These are phyloP conservation scores for Perkinsus chesapeaki DNA, from an alignment of 169 alveolate species.

Conservation along the genomic window DNA sequence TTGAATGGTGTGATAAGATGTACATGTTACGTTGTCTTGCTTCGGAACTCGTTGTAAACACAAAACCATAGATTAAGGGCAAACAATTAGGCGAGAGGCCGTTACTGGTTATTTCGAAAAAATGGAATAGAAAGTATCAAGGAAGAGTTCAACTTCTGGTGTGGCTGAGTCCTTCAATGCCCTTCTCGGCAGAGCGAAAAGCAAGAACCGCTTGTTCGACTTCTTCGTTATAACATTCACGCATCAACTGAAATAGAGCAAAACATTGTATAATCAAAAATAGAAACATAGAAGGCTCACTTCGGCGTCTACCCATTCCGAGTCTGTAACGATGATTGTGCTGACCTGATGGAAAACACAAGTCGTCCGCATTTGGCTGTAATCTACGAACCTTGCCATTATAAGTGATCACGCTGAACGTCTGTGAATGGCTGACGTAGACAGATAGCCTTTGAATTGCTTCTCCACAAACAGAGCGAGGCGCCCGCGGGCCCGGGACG, in stretches of 20 bases:
- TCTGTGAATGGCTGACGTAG: background rate
- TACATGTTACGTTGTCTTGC: too few relatives aligned
- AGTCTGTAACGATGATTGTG: background rate
- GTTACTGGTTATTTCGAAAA: too few relatives aligned
- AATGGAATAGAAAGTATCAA: too few relatives aligned
- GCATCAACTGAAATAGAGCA: background rate
- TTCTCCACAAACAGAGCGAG: background rate
- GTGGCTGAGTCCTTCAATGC: too few relatives aligned
- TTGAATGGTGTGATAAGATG: too few relatives aligned
- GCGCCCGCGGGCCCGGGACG: background rate
- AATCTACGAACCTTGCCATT: background rate
- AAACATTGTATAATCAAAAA: background rate
- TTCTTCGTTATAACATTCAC: background rate
- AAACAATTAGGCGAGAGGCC: too few relatives aligned
- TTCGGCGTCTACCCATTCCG: background rate
- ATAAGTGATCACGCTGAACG: background rate
- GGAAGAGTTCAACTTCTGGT: too few relatives aligned
- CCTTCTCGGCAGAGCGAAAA: background rate
- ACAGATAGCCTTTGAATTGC: background rate
- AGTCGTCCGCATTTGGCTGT: background rate
- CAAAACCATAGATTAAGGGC: too few relatives aligned
- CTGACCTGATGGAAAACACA: background rate
- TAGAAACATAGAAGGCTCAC: background rate
- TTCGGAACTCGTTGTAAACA: too few relatives aligned
- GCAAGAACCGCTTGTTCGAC: background rate